phyloP scores from a whole-genome alignment of 352 stramenopile genomes.

The Phytophthora hybrid region DNA sequence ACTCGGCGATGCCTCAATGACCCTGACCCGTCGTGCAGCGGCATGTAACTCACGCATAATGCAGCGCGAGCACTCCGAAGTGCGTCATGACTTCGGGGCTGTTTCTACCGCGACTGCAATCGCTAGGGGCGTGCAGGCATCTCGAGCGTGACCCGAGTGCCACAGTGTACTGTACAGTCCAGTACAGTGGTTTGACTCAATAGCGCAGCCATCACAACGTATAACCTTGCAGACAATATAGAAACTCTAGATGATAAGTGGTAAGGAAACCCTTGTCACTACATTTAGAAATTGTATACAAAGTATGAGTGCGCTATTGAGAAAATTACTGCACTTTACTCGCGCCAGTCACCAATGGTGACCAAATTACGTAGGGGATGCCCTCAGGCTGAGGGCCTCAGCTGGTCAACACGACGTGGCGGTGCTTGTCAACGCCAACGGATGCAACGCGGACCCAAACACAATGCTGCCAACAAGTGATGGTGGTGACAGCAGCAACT shows the following conservation, averaged over 20 bases:
- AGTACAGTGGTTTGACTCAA: too few species aligned
- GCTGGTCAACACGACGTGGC: neutral
- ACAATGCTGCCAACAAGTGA: neutral
- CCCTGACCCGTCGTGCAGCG: neutral
- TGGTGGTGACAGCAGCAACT: neutral
- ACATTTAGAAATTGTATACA: too few species aligned
- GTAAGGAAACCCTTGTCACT: too few species aligned
- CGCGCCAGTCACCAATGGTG: too few species aligned
- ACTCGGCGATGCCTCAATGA: constrained; percentile 11
- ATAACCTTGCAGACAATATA: too few species aligned
- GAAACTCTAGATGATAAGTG: too few species aligned
- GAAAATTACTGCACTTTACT: too few species aligned
- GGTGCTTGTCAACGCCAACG: neutral
- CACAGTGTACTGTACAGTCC: neutral
- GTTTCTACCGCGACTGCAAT: constrained; percentile 18
- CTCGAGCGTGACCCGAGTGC: neutral
- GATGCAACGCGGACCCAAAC: neutral
- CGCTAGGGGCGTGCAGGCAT: neutral
- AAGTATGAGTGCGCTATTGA: too few species aligned
- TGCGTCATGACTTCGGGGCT: neutral
- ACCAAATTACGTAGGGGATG: neutral
- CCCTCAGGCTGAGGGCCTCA: neutral
- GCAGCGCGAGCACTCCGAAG: constrained; percentile 16
- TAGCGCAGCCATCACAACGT: too few species aligned
- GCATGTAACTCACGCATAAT: constrained; percentile 5